Conservation (phyloP, 2,329 filamentous ascomycete species). For the Aspergillus oerlinghausenensis region DNA sequence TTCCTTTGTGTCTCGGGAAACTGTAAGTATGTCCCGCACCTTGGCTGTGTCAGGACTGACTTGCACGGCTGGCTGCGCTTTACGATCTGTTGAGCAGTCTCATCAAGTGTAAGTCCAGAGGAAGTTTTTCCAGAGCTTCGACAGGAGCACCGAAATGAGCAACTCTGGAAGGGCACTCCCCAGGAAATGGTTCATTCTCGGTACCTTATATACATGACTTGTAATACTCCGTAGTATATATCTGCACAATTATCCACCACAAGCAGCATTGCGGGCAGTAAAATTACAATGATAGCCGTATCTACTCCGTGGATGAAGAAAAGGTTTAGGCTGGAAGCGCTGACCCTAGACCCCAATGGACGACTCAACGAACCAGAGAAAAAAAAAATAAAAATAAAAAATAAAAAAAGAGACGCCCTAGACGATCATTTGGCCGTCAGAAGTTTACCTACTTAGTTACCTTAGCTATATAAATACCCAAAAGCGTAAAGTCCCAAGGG, state of each 20-base stretch:
- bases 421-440: constrained; percentile 19
- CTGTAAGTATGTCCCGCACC: no score
- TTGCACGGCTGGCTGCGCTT: no score
- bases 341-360: constrained; percentile 5
- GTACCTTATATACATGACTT: no score
- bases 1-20: no score
- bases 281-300: not conserved
- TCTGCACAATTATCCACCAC: not conserved
- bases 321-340: constrained; percentile 1
- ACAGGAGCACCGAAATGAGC: no score
- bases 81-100: no score
- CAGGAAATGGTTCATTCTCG: no score
- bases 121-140: no score
- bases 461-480: not conserved
- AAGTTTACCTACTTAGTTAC: not conserved
- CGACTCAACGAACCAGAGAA: constrained; percentile 1
- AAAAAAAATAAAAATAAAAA: not conserved
- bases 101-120: no score
- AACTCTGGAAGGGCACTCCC: no score
- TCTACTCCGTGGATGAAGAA: not conserved
- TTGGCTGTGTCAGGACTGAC: no score
- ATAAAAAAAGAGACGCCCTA: not conserved
- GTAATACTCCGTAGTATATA: not conserved
- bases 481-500: constrained; percentile 5
- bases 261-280: not conserved